Conservation (phyloP, 257 asterid species). For the Prunella vulgaris region DNA sequence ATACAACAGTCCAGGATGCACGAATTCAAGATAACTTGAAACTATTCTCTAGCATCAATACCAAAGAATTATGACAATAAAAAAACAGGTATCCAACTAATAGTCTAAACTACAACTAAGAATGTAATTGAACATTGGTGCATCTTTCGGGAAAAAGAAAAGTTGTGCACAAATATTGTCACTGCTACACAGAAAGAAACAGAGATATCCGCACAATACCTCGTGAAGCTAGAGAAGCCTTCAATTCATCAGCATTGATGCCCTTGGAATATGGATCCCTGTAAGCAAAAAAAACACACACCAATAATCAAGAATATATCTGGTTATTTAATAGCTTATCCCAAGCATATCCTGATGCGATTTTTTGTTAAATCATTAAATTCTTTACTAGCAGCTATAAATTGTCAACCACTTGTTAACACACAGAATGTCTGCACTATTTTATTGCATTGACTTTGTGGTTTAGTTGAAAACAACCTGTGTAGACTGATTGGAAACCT, state of each 20-base stretch:
- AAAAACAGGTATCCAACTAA: neutral
- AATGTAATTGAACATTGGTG: neutral
- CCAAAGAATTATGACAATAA: neutral
- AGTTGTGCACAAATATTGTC: neutral
- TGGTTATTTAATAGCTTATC: neutral
- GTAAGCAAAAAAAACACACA: slow-evolving; percentile 16
- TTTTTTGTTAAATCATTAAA: neutral
- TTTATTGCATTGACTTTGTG: neutral
- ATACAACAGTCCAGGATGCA: neutral
- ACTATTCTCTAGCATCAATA: neutral
- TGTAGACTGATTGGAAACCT: neutral
- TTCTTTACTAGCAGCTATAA: neutral
- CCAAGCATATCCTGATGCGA: neutral
- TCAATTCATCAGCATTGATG: slow-evolving; percentile 54
- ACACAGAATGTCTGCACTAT: neutral
- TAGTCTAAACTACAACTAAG: neutral
- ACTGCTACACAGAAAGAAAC: slow-evolving; percentile 2
- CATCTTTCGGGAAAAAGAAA: neutral
- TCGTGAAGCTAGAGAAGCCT: slow-evolving; percentile 64
- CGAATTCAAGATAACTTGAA: neutral
- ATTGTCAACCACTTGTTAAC: neutral
- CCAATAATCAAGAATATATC: slow-evolving; percentile 10
- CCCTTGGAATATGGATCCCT: slow-evolving; percentile 83
- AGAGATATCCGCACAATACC: slow-evolving; percentile 40
- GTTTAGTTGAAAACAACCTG: neutral